Percentiles rank a stretch among this genome's conserved stretches.
phyloP scores from a whole-genome alignment of 2,329 filamentous ascomycete genomes.

The Penicillium decumbens region DNA sequence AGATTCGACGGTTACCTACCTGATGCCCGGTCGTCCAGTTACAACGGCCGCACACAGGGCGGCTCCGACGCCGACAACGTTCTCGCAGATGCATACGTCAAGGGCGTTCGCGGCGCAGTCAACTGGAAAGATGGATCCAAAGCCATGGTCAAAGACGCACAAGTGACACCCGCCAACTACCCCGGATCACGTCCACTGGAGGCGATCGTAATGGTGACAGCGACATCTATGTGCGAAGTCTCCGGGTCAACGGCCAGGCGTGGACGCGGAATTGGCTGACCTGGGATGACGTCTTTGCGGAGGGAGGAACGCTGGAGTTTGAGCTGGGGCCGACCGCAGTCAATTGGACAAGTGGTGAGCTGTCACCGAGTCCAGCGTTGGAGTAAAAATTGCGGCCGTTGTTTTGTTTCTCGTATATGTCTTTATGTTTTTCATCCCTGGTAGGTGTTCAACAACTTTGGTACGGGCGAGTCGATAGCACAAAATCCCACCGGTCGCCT shows the following conservation, averaged over 20 bases:
- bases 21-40: slow-evolving; percentile 63
- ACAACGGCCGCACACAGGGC: slow-evolving; percentile 64
- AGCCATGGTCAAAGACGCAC: slow-evolving; percentile 64
- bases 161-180: slow-evolving; percentile 58
- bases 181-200: slow-evolving; percentile 52
- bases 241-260: slow-evolving; percentile 59
- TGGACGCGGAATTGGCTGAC: slow-evolving; percentile 64
- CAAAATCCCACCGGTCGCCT: not conserved
- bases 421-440: not conserved
- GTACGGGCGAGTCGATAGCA: not conserved
- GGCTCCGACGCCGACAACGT: slow-evolving; percentile 69
- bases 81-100: slow-evolving; percentile 67
- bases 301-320: slow-evolving; percentile 61
- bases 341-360: slow-evolving; percentile 56
- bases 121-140: slow-evolving; percentile 61
- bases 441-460: not conserved
- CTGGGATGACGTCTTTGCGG: slow-evolving; percentile 62
- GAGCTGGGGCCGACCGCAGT: slow-evolving; percentile 52
- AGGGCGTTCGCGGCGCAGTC: slow-evolving; percentile 57
- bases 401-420: no score
- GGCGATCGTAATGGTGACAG: slow-evolving; percentile 43
- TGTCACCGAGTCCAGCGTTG: slow-evolving; percentile 58
- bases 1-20: slow-evolving; percentile 60
- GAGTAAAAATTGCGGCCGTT: slow-evolving; percentile 2
- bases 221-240: slow-evolving; percentile 58